Base-by-base conservation (phyloP, 2,329 filamentous ascomycete species). In the Phoma herbarum region DNA sequence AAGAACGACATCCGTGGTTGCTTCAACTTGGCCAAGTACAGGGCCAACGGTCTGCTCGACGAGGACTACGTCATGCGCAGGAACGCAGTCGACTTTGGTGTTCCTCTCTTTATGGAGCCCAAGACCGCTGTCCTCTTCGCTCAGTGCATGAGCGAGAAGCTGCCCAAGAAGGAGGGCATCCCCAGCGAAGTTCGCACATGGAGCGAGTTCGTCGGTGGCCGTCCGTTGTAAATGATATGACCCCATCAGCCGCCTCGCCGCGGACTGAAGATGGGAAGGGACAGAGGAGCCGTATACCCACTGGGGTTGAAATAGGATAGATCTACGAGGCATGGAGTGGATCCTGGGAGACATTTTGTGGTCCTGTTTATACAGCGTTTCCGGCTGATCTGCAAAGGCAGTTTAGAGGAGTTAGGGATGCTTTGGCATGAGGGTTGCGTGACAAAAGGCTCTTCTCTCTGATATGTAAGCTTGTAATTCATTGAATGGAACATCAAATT, bases 31-130 rank as follows among this genome's bases (percentile, higher is more conserved):
- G 93, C 94, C 59, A 88, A 90, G 79, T 87, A 86, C 68, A 86
- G 93, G 74, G 95, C 88, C 61, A 93, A 91, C 84, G 94, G 90
- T 35, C 84, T 92, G 61, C 82, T 91, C 61, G 95, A 99, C 75
- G 92, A 96, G 74, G 93, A 99, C 83, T 99, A 99, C 73, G 93
- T 99, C 57, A 98, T 98, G 94, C 88, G 95, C 73, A 88, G 95
- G 77, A 99, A 99, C 75, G 95, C 95, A 26, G 95, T 99, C 56
- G 95, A 99, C 81, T 99, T 99, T 78, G 94, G 94, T 69, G 93
- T 98, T 29, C 95, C 95, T 47, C 84, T 99, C 56, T 98, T 99
- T 80, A 97, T 97, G 93, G 94, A 98, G 83, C 92, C 93, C 53
- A 94, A 95, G 93, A 99, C 95, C 69, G 94, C 95, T 60, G 89